Conservation (phyloP, 1,284 basidiomycete species). For the Naganishia albida region DNA sequence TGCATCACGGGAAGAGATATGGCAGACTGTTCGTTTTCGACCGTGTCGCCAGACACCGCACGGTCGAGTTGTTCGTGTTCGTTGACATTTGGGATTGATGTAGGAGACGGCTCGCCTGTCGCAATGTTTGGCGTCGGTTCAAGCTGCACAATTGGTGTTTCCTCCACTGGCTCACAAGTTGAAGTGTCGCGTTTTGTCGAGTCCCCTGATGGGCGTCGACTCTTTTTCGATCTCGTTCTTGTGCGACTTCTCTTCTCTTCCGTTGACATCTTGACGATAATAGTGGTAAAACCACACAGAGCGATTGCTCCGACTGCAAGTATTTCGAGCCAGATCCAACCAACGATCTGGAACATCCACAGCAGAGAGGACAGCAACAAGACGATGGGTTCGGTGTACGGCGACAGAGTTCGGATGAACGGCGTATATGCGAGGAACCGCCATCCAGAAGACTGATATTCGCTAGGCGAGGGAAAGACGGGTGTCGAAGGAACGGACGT, state of each 20-base stretch:
- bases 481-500: background rate
- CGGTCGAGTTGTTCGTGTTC: background rate
- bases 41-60: background rate
- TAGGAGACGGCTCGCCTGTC: background rate
- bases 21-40: background rate
- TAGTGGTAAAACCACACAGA: conserved; percentile 8
- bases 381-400: conserved; percentile 12
- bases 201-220: background rate
- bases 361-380: conserved; percentile 16
- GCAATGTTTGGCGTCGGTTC: background rate
- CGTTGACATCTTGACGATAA: conserved; percentile 9
- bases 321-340: conserved; percentile 29
- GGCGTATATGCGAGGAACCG: conserved; percentile 15
- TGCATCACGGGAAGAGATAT: background rate
- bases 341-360: conserved; percentile 26
- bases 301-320: conserved; percentile 15
- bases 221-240: background rate
- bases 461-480: background rate
- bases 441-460: background rate
- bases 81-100: background rate
- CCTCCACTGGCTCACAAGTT: background rate
- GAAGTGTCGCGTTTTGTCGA: background rate
- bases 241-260: conserved; percentile 1
- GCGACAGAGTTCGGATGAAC: conserved; percentile 1
- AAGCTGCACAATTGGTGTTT: background rate